Evolutionary conservation across 352 stramenopile species (phyloP).

Genomic region (Peronospora belbahrii): DNA sequence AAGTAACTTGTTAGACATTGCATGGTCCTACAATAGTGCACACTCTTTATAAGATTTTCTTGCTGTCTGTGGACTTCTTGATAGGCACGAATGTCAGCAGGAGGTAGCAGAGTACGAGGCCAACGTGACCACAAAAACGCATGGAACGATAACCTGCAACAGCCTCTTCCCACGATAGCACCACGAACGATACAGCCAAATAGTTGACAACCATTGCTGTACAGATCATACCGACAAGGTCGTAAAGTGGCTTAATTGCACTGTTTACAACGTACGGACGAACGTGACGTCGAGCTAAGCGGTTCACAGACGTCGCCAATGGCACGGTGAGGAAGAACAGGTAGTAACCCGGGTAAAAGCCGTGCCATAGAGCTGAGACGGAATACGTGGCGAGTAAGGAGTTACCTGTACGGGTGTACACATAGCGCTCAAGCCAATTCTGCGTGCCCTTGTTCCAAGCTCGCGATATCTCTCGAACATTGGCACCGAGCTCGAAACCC

Average conservation of each 20-base stretch:
- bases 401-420: slow-evolving; percentile 93
- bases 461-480: slow-evolving; percentile 82
- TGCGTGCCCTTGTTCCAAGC: slow-evolving; percentile 97
- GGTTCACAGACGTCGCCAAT: slow-evolving; percentile 61
- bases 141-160: slow-evolving; percentile 44
- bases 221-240: slow-evolving; percentile 41
- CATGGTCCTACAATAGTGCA: background rate
- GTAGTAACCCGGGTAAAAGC: slow-evolving; percentile 98
- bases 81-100: slow-evolving; percentile 33
- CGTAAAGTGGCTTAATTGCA: slow-evolving; percentile 48
- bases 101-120: slow-evolving; percentile 31
- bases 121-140: slow-evolving; percentile 52
- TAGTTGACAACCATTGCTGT: slow-evolving; percentile 68
- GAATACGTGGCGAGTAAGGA: slow-evolving; percentile 91
- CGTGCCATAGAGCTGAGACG: slow-evolving; percentile 95
- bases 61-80: slow-evolving; percentile 26
- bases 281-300: slow-evolving; percentile 42
- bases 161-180: slow-evolving; percentile 53
- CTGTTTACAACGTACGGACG: slow-evolving; percentile 43
- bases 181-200: slow-evolving; percentile 60
- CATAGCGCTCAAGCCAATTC: slow-evolving; percentile 94
- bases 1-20: too few species aligned
- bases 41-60: slow-evolving; percentile 25
- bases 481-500: slow-evolving; percentile 89
- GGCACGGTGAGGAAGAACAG: slow-evolving; percentile 86